Base-by-base conservation (phyloP, 2,329 filamentous ascomycete genomes). In the Colletotrichum sp. region DNA sequence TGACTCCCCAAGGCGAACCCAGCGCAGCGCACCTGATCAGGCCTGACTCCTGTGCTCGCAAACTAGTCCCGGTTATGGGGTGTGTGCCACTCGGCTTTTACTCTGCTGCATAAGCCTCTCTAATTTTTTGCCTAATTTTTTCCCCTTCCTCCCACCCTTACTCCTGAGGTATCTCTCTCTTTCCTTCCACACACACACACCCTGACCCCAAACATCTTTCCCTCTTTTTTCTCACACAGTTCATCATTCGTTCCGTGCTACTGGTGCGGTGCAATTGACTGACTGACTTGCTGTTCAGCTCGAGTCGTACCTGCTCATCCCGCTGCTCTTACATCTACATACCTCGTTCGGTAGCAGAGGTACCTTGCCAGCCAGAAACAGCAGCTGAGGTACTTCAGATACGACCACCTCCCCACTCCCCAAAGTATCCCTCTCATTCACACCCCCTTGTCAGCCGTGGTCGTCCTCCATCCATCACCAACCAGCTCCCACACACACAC, bases 21-120 rank as follows among this genome's bases (percentile, higher is more conserved):
- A 74, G 74, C 74, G 70, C 34, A 30, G 36, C 44, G 44, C 71
- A 76, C 71, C 71, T 77, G 76, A 76, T 70, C 69, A 71, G 39
- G 69, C 73, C 73, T 77, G 76, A 76, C 76, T 77, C 76, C 44
- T 67, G 62, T 64, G 63, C 71, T 78, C 77, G 77, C 77, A 77
- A 77, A 73, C 77, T 72, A 75, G 74, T 70, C 71, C 75, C 67
- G 63, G 69, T 77, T 71, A 70, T 64, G 71, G 74, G 69, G 69
- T 29, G 64, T 69, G 64, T 64, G 55, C 52, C 30, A 49, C 66
- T 72, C 64, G 73, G 73, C 65, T 67, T 70, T 72, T 44, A 69
- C 69, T 73, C 39, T 62, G 69, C 39, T 66, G 76, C 76, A 77
- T 73, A 69, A 77, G 76, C 77, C 71, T 77, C 57, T 68, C 15